Conservation (phyloP, 1,139 yeast species). For the Yamadazyma pseudoaaseri region DNA sequence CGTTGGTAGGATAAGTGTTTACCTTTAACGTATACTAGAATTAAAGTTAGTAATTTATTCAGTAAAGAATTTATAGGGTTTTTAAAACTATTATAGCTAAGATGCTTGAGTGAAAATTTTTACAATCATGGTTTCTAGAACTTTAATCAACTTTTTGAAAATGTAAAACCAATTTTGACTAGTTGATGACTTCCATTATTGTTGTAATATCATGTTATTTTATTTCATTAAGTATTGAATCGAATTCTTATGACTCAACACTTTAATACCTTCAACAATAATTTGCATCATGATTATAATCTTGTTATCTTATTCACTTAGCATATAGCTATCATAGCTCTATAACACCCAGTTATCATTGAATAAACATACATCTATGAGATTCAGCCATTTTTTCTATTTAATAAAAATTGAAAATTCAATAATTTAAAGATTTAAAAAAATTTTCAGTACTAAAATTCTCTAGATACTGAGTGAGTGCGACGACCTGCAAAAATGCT, state of each 20-base stretch:
- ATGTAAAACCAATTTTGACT: too few relatives aligned
- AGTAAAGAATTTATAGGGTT: too few relatives aligned
- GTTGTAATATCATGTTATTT: too few relatives aligned
- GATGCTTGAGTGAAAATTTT: too few relatives aligned
- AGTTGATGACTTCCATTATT: too few relatives aligned
- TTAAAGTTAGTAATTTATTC: conserved; percentile 38
- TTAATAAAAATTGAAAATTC: conserved; percentile 14
- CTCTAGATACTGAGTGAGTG: conserved; percentile 9
- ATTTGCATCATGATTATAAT: not conserved
- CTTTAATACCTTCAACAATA: not conserved
- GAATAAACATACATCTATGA: conserved; percentile 79
- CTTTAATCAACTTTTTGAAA: too few relatives aligned
- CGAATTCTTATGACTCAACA: not conserved
- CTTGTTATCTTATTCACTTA: not conserved
- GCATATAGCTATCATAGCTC: not conserved
- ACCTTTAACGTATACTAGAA: conserved; percentile 97
- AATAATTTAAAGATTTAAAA: conserved; percentile 14
- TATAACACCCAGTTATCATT: not conserved
- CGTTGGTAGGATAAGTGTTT: conserved; percentile 99
- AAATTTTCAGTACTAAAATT: conserved; percentile 15
- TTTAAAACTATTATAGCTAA: too few relatives aligned
- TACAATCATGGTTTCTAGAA: too few relatives aligned
- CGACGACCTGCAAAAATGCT: conserved; percentile 3
- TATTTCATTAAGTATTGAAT: too few relatives aligned
- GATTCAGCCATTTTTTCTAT: conserved; percentile 78